Evolutionary conservation across 495 filamentous ascomycete genomes (phyloP).

Genomic region (Trichoderma reesei): DNA sequence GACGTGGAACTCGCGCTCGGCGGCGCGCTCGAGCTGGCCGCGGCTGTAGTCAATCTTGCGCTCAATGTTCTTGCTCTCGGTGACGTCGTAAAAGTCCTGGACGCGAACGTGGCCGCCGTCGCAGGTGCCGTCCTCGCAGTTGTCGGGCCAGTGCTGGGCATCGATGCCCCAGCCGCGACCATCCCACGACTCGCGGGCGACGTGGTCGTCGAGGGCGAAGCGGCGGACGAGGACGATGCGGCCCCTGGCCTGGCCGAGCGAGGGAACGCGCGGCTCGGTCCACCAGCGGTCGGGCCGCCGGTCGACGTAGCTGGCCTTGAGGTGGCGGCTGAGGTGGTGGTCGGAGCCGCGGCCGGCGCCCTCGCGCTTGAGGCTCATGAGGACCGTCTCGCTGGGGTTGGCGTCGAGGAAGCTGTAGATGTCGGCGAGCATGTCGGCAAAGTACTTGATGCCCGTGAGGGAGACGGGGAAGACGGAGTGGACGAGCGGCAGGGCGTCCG

Average conservation of each 20-base stretch:
- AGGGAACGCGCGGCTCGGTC: slow-evolving; percentile 67
- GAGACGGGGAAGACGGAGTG: slow-evolving; percentile 38
- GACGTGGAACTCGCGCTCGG: slow-evolving; percentile 30
- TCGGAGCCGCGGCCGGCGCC: slow-evolving; percentile 74
- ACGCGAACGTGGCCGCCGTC: slow-evolving; percentile 62
- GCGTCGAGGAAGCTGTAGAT: slow-evolving; percentile 63
- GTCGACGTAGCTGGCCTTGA: slow-evolving; percentile 60
- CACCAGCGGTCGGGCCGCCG: slow-evolving; percentile 57
- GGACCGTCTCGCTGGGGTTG: slow-evolving; percentile 71
- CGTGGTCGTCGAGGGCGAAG: slow-evolving; percentile 53
- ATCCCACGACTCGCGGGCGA: slow-evolving; percentile 45
- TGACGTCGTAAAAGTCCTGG: slow-evolving; percentile 92
- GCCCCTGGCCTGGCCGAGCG: slow-evolving; percentile 68
- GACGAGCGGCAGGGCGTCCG: slow-evolving; percentile 57
- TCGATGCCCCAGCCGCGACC: slow-evolving; percentile 73
- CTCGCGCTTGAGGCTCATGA: slow-evolving; percentile 87
- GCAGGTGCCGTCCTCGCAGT: slow-evolving; percentile 66
- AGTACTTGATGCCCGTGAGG: slow-evolving; percentile 51
- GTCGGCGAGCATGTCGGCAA: slow-evolving; percentile 59
- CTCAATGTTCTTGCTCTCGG: slow-evolving; percentile 61
- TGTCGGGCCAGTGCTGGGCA: slow-evolving; percentile 78
- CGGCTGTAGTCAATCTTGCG: slow-evolving; percentile 67
- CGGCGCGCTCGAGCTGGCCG: slow-evolving; percentile 67
- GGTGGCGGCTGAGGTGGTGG: slow-evolving; percentile 60
- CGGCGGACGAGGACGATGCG: slow-evolving; percentile 81